phyloP scores from a whole-genome alignment of 257 asterid genomes.

The Capsicum baccatum region DNA sequence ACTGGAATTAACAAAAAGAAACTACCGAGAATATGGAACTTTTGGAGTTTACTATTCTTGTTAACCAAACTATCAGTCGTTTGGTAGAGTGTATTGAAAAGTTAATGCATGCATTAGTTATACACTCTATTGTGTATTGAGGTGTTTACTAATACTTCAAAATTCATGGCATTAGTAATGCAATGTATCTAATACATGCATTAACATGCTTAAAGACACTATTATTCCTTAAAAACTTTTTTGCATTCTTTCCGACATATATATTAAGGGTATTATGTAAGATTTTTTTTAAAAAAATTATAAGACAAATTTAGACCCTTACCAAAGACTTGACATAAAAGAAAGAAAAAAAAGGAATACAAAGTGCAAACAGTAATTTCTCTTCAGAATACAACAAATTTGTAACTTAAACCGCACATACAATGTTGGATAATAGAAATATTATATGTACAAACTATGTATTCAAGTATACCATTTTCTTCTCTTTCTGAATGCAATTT shows the following conservation, averaged over 20 bases:
- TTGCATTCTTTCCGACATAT: too few species aligned
- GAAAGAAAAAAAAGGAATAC: background rate
- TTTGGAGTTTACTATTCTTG: background rate
- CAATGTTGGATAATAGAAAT: conserved; percentile 2
- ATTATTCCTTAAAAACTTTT: too few species aligned
- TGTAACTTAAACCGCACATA: background rate
- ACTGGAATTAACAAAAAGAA: background rate
- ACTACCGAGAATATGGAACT: background rate
- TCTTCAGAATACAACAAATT: background rate
- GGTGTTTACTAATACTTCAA: too few species aligned
- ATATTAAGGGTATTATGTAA: too few species aligned
- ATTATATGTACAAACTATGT: background rate
- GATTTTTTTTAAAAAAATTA: too few species aligned
- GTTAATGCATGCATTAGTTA: too few species aligned
- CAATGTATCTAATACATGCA: too few species aligned
- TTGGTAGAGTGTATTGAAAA: too few species aligned
- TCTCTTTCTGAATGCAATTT: background rate
- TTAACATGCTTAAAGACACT: too few species aligned
- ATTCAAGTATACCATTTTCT: background rate
- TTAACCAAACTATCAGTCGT: background rate
- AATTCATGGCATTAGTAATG: too few species aligned
- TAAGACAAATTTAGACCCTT: background rate
- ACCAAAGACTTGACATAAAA: background rate
- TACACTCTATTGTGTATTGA: too few species aligned
- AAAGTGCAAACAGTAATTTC: background rate